phyloP scores from a whole-genome alignment of 2,329 filamentous ascomycete genomes.

The Clarireedia sp. region DNA sequence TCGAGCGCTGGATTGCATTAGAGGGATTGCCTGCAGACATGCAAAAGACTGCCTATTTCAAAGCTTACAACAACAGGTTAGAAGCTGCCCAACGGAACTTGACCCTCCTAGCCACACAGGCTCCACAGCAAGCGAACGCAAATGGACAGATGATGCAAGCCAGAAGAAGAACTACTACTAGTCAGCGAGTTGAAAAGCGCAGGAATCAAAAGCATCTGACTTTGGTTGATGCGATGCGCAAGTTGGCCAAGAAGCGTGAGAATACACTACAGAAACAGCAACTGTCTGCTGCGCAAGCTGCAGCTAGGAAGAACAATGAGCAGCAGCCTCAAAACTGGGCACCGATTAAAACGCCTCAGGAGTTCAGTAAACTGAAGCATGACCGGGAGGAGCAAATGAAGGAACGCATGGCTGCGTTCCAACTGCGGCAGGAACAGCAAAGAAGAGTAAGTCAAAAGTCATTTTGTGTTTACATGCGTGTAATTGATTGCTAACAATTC shows the following conservation, averaged over 20 bases:
- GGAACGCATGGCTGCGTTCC: conserved; percentile 47
- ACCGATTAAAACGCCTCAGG: conserved; percentile 61
- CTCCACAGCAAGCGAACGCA: conserved; percentile 27
- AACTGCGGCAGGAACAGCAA: conserved; percentile 34
- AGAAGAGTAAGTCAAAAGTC: conserved; percentile 42
- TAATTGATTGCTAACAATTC: conserved; percentile 15
- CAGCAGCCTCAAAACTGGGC: conserved; percentile 38
- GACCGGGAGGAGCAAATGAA: conserved; percentile 69
- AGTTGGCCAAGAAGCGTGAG: conserved; percentile 90
- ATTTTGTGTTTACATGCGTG: conserved; percentile 5
- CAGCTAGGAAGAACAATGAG: conserved; percentile 75
- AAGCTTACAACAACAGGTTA: conserved; percentile 55
- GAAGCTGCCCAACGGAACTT: conserved; percentile 49
- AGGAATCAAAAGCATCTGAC: conserved; percentile 80
- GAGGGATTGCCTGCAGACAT: conserved; percentile 89
- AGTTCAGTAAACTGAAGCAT: conserved; percentile 83
- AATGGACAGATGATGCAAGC: conserved; percentile 42
- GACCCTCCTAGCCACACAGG: conserved; percentile 29
- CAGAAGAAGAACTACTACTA: conserved; percentile 65
- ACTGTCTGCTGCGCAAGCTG: conserved; percentile 67
- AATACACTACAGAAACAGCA: conserved; percentile 79
- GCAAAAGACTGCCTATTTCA: conserved; percentile 93
- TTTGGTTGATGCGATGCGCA: conserved; percentile 90
- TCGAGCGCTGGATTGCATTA: conserved; percentile 89
- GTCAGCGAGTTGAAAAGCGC: conserved; percentile 77